A percentile compares a stretch with the other conserved stretches of the same genome.
phyloP scores from a whole-genome alignment of 495 filamentous ascomycete species.

The Gamarada debralockiae region DNA sequence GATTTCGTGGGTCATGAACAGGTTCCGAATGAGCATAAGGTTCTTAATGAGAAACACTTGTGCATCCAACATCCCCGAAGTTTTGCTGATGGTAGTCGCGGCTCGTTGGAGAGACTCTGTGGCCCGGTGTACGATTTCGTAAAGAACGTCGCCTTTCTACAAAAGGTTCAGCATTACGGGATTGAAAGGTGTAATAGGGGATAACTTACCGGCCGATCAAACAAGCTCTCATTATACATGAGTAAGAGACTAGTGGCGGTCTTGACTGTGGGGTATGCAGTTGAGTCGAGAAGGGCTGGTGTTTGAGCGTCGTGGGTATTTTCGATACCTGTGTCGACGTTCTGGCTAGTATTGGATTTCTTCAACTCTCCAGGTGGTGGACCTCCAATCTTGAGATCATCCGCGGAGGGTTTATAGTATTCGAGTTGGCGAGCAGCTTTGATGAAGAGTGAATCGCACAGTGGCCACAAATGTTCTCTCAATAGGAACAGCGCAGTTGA shows the following conservation, averaged over 20 bases:
- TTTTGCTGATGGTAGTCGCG: conserved; percentile 40
- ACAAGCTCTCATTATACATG: conserved; percentile 35
- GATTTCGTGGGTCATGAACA: conserved; percentile 90
- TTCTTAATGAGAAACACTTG: conserved; percentile 86
- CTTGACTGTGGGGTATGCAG: conserved; percentile 24
- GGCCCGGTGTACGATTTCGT: conserved; percentile 34
- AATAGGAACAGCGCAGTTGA: conserved; percentile 57
- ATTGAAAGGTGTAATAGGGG: neutral
- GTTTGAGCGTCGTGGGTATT: conserved; percentile 35
- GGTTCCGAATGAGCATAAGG: conserved; percentile 83
- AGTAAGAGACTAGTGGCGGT: conserved; percentile 23
- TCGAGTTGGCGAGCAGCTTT: conserved; percentile 54
- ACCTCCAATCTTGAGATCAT: conserved; percentile 52
- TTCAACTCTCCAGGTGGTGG: conserved; percentile 39
- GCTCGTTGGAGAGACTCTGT: conserved; percentile 45
- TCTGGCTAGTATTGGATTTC: conserved; percentile 34
- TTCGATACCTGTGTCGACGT: conserved; percentile 43
- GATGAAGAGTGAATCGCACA: conserved; percentile 45
- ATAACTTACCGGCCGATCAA: conserved; percentile 36
- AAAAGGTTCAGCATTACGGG: conserved; percentile 1
- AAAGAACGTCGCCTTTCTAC: conserved; percentile 45
- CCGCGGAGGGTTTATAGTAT: conserved; percentile 60
- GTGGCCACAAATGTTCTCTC: conserved; percentile 47
- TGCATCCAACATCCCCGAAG: conserved; percentile 55
- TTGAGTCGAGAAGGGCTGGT: conserved; percentile 16